phyloP scores from a whole-genome alignment of 176 grass and related monocot genomes.

The Bolboschoenus planiculmis region DNA sequence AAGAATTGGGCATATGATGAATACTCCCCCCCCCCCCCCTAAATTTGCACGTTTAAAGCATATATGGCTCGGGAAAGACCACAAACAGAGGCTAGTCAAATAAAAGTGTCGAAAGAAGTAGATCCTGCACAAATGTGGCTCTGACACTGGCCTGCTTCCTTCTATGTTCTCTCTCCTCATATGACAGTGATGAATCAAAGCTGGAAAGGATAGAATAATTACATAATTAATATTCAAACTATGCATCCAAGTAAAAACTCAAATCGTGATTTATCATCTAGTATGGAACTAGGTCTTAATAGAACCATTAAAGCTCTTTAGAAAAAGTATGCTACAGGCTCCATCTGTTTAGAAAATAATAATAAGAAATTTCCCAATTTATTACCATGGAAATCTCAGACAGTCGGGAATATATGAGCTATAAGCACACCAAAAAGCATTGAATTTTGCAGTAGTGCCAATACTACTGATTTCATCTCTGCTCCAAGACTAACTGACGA shows the following conservation, averaged over 20 bases:
- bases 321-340: neutral
- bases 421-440: neutral
- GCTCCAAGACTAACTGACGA: neutral
- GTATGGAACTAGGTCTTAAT: neutral
- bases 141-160: conserved; percentile 65
- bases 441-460: neutral
- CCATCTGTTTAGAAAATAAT: neutral
- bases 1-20: neutral
- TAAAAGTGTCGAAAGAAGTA: conserved; percentile 82
- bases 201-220: conserved; percentile 30
- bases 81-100: conserved; percentile 26
- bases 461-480: neutral
- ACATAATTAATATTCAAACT: neutral
- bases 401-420: neutral
- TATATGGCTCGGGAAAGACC: neutral
- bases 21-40: neutral
- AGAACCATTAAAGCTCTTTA: neutral
- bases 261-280: neutral
- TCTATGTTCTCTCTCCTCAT: conserved; percentile 83
- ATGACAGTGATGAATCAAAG: conserved; percentile 51
- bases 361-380: neutral
- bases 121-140: conserved; percentile 70
- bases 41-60: neutral
- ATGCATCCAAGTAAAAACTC: neutral
- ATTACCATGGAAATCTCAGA: neutral